Evolutionary conservation across 768 basidiomycete genomes (phyloP).

Genomic region (Podaxis sp.): DNA sequence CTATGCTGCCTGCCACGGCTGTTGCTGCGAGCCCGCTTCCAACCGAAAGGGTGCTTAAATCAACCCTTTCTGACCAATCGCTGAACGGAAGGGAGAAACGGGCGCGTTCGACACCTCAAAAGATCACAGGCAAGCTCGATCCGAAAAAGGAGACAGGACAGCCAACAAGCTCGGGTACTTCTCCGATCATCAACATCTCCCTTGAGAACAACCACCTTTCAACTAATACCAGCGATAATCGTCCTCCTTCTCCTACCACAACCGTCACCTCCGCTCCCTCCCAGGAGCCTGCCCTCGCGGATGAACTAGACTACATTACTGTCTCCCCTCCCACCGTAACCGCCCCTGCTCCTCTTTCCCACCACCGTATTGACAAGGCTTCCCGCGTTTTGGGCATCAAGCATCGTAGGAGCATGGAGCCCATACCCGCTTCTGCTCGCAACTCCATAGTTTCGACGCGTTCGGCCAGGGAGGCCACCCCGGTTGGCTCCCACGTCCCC

Average conservation of each 20-base stretch:
- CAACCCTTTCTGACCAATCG: conserved; percentile 50
- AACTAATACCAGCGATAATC: conserved; percentile 13
- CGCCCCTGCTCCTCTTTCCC: conserved; percentile 33
- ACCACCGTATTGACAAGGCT: conserved; percentile 65
- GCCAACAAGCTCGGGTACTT: conserved; percentile 32
- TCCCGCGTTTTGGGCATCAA: conserved; percentile 74
- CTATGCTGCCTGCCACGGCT: conserved; percentile 31
- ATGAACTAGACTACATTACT: conserved; percentile 76
- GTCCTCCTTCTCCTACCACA: conserved; percentile 22
- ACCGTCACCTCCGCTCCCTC: conserved; percentile 26
- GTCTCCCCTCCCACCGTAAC: conserved; percentile 30
- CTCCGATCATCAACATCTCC: conserved; percentile 54
- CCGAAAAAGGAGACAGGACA: conserved; percentile 31
- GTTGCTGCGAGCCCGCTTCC: conserved; percentile 35
- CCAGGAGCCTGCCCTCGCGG: conserved; percentile 49
- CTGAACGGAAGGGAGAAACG: conserved; percentile 29
- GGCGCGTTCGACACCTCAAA: conserved; percentile 27
- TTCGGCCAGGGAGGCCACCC: conserved; percentile 55
- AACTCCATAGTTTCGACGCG: conserved; percentile 78
- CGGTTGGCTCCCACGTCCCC: conserved; percentile 61
- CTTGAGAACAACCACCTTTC: conserved; percentile 27
- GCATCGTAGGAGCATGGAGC: conserved; percentile 80
- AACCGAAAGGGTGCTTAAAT: conserved; percentile 44
- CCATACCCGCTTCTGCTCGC: conserved; percentile 74
- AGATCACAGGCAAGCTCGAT: conserved; percentile 29